Conservation (phyloP, 305 asterid species). For the Solanum hybrid region DNA sequence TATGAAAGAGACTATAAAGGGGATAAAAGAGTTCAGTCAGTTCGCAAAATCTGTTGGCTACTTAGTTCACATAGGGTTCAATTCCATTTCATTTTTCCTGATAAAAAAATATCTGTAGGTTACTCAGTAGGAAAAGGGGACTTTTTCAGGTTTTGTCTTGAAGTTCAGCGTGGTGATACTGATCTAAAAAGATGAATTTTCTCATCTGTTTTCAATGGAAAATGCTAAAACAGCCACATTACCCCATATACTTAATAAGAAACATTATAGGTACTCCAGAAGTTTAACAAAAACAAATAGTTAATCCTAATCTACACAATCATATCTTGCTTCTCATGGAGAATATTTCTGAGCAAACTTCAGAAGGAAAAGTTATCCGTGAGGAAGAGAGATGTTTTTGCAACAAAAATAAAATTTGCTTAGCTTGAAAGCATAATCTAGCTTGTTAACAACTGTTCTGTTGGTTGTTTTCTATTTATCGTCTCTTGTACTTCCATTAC, state of each 20-base stretch:
- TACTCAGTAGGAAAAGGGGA: neutral
- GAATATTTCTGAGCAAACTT: neutral
- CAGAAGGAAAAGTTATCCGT: neutral
- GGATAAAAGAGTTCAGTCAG: neutral
- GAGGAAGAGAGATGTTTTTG: neutral
- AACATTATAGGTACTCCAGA: neutral
- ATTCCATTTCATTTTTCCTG: neutral
- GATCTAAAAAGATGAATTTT: neutral
- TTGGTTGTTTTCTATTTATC: neutral
- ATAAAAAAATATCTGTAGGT: neutral
- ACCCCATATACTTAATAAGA: neutral
- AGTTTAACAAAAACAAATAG: neutral
- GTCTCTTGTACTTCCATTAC: neutral
- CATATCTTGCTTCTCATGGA: neutral
- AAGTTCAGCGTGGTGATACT: neutral
- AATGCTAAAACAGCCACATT: neutral
- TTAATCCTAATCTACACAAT: neutral
- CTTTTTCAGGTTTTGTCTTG: neutral
- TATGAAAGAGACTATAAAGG: neutral
- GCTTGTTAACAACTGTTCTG: neutral
- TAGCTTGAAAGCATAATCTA: neutral
- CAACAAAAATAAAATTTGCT: neutral
- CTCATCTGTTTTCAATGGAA: neutral
- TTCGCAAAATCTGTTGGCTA: neutral
- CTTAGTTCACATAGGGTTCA: neutral